Evolutionary conservation across 441 rosid species (phyloP), one percentile per base, ranked within the genome.

Genomic region (Theobroma grandiflorum): DNA sequence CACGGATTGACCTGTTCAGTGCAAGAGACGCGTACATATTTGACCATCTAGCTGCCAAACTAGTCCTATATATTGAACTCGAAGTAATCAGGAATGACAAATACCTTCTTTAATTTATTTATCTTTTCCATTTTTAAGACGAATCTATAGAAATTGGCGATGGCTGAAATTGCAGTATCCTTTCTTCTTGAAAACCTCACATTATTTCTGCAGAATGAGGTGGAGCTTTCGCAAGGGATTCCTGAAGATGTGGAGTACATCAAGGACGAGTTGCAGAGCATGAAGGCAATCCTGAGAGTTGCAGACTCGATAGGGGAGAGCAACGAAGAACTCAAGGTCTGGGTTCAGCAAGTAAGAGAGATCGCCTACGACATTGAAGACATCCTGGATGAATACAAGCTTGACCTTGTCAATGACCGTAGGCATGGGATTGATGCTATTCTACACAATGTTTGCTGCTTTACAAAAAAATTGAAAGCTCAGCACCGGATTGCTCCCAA

Each of bases 121-220:
- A 2, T n/a, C 43, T 67, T 7, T 22, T 6, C 6, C 20, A 14
- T 9, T 26, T 37, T 37, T 11, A 7, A 72, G 52, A 72, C 49
- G 50, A 71, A 52, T 72, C 62, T 37, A 22, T 38, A 57, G 45
- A 74, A 26, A 42, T 74, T 22, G 31, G 42, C 50, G 49, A 90
- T 87, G 94, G 92, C 94, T 45, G 94, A 89, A 16, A 83, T 80
- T 81, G 79, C 87, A 33, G 91, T 90, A 11, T 82, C 75, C 47
- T 80, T 61, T 80, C 73, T 89, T 8, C 75, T 83, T 59, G 82
- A 77, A 31, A 69, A 84, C 55, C 84, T 89, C 43, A 11, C 62
- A 73, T 15, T 68, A 4, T 84, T 84, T 31, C 42, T 83, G 5
- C 59, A 57, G 3, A 79, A 81, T 1, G 79, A 78, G 77, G 43